Base-by-base conservation (phyloP, 345 rosid genomes). In the Syzygium jambos region DNA sequence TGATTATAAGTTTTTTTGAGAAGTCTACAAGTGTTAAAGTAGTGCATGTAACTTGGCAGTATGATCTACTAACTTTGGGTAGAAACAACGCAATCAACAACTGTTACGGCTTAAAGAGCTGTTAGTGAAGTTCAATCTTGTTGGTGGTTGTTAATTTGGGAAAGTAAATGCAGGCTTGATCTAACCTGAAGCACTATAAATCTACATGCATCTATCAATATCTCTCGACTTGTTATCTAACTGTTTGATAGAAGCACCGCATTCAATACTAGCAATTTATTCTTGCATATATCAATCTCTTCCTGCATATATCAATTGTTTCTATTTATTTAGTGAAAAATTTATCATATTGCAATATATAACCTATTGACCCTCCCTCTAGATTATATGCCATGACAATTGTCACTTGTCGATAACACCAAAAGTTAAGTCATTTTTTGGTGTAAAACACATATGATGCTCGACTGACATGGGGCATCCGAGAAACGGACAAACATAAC, bases 301-400 rank as follows among this genome's bases (percentile, higher is more conserved):
- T 55, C 57, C 11, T 21, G 4, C 57, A 55, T 55, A 55, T 22
- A 22, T 53, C 9, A 22, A 22, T 9, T 55, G 59, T 21, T 87
- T 84, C 49, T 93, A 93, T 55, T 91, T 78, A 34, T 55, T 55
- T 11, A 1, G 11, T 22, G 11, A 38, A 38, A 38, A 38, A 38
- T 38, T 38, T 38, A 55, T 55, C 6, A 55, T 5, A 55, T 8
- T 22, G 3, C 1, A 22, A 7, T 22, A 55, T 3, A 22, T 55
- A 55, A 55, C 59, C 11, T 21, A 22, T 55, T 55, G 27, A 55
- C 25, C 11, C 4, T 38, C 27, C 13, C 27, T 21, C 9, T 55
- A 55, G 25, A 4, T 53, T 21, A 21, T 55, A 55, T 55, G 1
- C 57, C 57, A 19, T 54, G 7, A 19, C 57, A 54, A 38, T 38